Evolutionary conservation across 2,329 filamentous ascomycete species (phyloP), one percentile per base, ranked within the genome.

Genomic region (Cercospora sp.): DNA sequence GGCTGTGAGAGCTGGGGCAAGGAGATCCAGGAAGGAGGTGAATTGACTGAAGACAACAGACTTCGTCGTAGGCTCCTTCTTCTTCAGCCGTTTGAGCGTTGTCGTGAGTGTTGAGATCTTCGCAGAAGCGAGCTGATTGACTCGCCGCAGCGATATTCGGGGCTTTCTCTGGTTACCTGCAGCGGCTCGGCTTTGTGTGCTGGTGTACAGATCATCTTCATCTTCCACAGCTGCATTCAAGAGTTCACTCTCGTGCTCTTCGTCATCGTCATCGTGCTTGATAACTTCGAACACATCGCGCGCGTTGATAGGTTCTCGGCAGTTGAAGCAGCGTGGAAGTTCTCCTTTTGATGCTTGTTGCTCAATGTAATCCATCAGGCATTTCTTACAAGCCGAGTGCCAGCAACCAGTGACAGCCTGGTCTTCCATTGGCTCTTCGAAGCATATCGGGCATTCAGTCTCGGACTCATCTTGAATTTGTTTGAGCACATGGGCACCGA

Each of bases 41-140:
- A 99, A 99, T 79, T 99, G 95, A 66, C 91, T 95, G 81, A 99
- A 99, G 33, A 99, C 90, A 23, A 98, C 94, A 0, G 91, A 93
- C 62, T 77, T 98, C 60, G 90, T 91, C 5, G 80, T 83, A 0
- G 89, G 87, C n/a, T 90, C 83, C 60, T 87, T 84, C 65, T 83
- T 86, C 9, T 90, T 88, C 7, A 96, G 81, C 1, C 83, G 81
- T 51, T 91, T 90, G 5, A 99, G 86, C 67, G 95, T 89, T 3
- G 83, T 86, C 70, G 97, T 86, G 5, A 99, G 85, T 0, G 91
- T 87, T 55, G 91, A 88, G 12, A 98, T 91, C 79, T 99, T 99
- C 58, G 95, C 92, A 0, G 93, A 97, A 0, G 93, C 95, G 65
- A 89, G 85, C 30, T 87, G 83, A 69, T 87, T 84, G 70, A 89